These are phyloP conservation scores for Physocladia obscura DNA, from an alignment of 192 early-diverging fungal species.

Conservation along the genomic window DNA sequence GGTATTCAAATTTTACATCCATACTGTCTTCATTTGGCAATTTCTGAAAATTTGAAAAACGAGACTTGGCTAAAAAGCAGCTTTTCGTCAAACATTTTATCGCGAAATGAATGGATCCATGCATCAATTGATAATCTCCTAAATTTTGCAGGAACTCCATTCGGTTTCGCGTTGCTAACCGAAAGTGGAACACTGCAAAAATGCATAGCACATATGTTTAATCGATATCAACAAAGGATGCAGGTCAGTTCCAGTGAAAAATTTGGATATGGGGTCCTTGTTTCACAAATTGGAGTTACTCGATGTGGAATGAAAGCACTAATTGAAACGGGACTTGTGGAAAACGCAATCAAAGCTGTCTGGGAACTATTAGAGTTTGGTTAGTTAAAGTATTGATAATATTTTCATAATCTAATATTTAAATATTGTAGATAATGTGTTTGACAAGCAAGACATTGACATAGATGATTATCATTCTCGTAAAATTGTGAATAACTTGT, in stretches of 20 bases:
- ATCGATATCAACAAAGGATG: conserved; percentile 53
- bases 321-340: conserved; percentile 35
- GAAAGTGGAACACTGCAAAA: conserved; percentile 43
- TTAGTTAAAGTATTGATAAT: neutral
- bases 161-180: conserved; percentile 46
- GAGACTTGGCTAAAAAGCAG: conserved; percentile 7
- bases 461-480: conserved; percentile 35
- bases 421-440: conserved; percentile 23
- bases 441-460: conserved; percentile 29
- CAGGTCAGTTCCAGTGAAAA: conserved; percentile 56
- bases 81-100: neutral
- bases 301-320: conserved; percentile 46
- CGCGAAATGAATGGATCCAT: conserved; percentile 37
- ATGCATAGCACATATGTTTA: conserved; percentile 51
- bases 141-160: conserved; percentile 52
- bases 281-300: conserved; percentile 51
- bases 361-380: conserved; percentile 38
- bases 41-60: conserved; percentile 30
- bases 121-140: conserved; percentile 50
- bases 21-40: conserved; percentile 33
- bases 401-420: neutral
- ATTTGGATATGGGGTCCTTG: conserved; percentile 57
- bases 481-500: conserved; percentile 42
- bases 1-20: conserved; percentile 38
- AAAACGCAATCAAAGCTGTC: conserved; percentile 39